Conservation (phyloP, 306 rosid genomes). For the peach (Prunus persica) region DNA sequence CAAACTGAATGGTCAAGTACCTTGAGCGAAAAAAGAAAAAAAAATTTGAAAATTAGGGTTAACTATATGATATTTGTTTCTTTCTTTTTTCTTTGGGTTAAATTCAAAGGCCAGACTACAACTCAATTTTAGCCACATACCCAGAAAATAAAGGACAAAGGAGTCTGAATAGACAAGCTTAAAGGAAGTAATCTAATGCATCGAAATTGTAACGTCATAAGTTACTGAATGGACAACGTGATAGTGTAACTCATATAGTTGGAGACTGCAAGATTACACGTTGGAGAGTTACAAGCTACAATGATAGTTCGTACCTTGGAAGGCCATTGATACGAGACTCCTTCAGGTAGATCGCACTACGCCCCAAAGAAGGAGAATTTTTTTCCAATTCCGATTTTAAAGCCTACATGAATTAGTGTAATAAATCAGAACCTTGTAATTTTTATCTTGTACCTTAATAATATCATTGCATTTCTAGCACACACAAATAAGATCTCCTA, state of each 20-base stretch:
- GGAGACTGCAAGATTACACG: background rate
- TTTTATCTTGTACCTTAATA: background rate
- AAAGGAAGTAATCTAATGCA: conserved; percentile 1
- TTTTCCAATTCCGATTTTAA: conserved; percentile 95
- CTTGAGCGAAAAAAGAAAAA: conserved; percentile 33
- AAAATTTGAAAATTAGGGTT: background rate
- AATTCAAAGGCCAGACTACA: background rate
- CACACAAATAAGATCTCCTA: background rate
- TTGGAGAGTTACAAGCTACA: conserved; percentile 4
- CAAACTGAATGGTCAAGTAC: conserved; percentile 95
- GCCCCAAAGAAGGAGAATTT: conserved; percentile 84
- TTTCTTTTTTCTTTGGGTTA: background rate
- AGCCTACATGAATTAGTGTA: conserved; percentile 52
- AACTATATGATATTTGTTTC: conserved; percentile 3
- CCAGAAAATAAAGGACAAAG: background rate
- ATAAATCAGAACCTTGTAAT: conserved; percentile 9
- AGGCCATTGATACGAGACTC: conserved; percentile 92
- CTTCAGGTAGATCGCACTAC: conserved; percentile 79
- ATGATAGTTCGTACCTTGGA: conserved; percentile 53
- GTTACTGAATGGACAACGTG: background rate
- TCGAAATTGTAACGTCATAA: background rate
- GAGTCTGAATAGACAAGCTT: background rate
- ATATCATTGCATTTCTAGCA: conserved; percentile 2
- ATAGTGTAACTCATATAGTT: background rate
- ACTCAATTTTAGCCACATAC: conserved; percentile 5